Conservation (phyloP, 371 early-diverging fungal species). For the Rhizopus delemar region DNA sequence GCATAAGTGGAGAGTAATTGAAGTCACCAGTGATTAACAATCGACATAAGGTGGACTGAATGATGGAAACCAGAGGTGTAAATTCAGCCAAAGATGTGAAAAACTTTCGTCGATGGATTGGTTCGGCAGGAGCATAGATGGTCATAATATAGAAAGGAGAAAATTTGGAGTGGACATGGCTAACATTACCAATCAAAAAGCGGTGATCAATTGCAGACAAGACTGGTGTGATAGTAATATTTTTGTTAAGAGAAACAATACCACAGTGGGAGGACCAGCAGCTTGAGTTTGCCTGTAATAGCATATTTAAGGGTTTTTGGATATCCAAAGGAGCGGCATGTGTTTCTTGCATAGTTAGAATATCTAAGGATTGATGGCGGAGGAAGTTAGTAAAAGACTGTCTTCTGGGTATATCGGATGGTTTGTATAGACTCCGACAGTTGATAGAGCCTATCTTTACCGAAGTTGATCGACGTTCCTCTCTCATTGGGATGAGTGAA, state of each 20-base stretch:
- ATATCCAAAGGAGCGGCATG: neutral
- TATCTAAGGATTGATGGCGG: neutral
- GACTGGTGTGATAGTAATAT: neutral
- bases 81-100: neutral
- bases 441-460: constrained; percentile 2
- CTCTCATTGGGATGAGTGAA: no score
- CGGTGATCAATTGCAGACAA: neutral
- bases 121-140: constrained; percentile 5
- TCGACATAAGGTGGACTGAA: no score
- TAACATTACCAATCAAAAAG: neutral
- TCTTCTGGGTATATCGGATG: neutral
- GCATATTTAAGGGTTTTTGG: neutral
- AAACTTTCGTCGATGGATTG: no score
- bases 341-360: constrained; percentile 7
- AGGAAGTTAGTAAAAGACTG: constrained; percentile 1
- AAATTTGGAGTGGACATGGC: neutral
- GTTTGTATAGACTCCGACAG: constrained; percentile 5
- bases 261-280: constrained; percentile 6
- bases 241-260: neutral
- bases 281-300: neutral
- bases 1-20: neutral
- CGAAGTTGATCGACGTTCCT: no score
- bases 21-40: constrained; percentile 12
- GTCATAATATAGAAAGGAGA: constrained; percentile 1
- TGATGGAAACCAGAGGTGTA: neutral